Evolutionary conservation across 2,329 filamentous ascomycete genomes (phyloP), one percentile per base, ranked within the genome.

Genomic region (Trematosphaeria pertusa): DNA sequence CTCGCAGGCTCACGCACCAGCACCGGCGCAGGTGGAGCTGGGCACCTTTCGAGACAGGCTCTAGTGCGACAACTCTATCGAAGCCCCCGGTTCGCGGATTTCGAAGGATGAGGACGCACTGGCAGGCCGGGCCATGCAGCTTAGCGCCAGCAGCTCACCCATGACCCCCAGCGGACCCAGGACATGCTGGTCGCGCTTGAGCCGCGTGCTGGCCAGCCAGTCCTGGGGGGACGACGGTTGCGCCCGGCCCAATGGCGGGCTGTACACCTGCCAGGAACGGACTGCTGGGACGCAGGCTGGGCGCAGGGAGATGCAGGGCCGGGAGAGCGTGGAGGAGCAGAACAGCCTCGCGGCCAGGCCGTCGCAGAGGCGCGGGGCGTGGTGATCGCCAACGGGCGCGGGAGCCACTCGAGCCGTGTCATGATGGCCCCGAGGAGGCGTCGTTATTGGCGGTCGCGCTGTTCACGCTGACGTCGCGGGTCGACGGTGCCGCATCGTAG

Each of bases 21-120:
- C 22, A 14, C 32, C 11, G 32, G 28, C 17, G 42, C 46, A 47
- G 41, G 37, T 37, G 28, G 44, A 51, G 48, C 45, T 53, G 51
- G 46, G 46, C 48, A 46, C 24, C 39, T 43, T 42, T 46, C 21
- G 11, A 33, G 34, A 54, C 52, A 58, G 52, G 52, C 49, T 58
- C 52, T 64, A 64, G 61, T 66, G 67, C 62, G 61, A 65, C 64
- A 59, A 61, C 58, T 68, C 58, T 60, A 64, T 65, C 61, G 54
- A 49, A 51, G 48, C 59, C 64, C 64, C 62, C 57, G 58, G 62
- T 59, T 51, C 40, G 46, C 56, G 56, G 54, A 58, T 59, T 58
- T 40, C 36, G 54, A 59, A 54, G 55, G 50, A 58, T 54, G 51
- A 38, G 47, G 22, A 49, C 45, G 51, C 52, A 43, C 51, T 40